Evolutionary conservation across 2,329 filamentous ascomycete genomes (phyloP), one percentile per base, ranked within the genome.

Genomic region (Epichloe scottii): DNA sequence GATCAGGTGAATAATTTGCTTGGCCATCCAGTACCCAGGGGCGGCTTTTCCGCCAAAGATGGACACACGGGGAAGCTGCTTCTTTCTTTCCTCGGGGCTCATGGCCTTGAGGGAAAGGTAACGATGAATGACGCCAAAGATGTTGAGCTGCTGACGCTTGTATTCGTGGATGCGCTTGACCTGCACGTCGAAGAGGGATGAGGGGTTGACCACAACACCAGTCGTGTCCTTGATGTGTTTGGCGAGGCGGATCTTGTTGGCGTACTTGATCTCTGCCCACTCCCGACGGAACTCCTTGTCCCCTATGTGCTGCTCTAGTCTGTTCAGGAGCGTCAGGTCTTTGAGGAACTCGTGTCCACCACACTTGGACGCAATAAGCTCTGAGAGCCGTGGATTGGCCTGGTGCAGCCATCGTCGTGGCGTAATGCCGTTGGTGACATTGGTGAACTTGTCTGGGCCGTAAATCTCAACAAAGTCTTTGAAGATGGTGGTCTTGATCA

Each of bases 111-210:
- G 84, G 14, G 79, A 79, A 39, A 98, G 76, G 67, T 97, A 98
- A 48, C 91, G 84, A 68, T 95, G 87, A 59, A 98, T 97, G 55
- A 96, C 89, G 52, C 93, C 93, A 63, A 97, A 97, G 60, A 98
- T 96, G 74, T 98, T 98, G 67, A 98, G 82, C 70, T 98, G 93
- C 70, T 98, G 91, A 53, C 90, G 86, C 78, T 98, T 98, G 74
- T 98, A 98, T 69, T 98, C 93, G 69, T 98, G 93, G 59, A 98
- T 98, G 63, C 93, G 86, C 78, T 98, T 98, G 61, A 98, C 93
- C 65, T 98, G 93, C 11, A 98, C 87, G 64, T 98, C 93, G 60
- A 98, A 98, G 17, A 98, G 77, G 0, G 91, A 80, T 10, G 85
- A 73, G 0, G 93, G 91, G 66, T 95, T 93, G 66, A 98, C 89